Conservation (phyloP, 441 rosid genomes). For the Populus hybrid region DNA sequence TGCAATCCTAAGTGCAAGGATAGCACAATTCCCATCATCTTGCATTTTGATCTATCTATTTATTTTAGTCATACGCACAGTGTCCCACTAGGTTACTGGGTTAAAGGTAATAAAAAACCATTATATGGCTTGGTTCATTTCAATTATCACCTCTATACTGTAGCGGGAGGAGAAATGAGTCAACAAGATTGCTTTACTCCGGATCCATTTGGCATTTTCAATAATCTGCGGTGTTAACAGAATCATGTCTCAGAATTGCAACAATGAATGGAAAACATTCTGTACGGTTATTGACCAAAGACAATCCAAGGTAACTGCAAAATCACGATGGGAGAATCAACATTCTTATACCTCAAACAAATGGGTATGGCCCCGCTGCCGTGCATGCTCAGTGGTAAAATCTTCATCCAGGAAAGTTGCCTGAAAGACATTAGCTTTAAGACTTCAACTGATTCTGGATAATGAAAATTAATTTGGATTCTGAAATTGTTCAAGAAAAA, state of each 20-base stretch:
- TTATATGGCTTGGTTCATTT: constrained; percentile 8
- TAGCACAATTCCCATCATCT: not conserved
- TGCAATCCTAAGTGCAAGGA: not conserved
- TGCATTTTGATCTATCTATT: not conserved
- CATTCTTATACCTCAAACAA: constrained; percentile 51
- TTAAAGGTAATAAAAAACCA: not conserved
- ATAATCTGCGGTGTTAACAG: constrained; percentile 53
- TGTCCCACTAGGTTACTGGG: not conserved
- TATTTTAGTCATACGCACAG: not conserved
- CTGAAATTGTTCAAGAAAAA: not conserved
- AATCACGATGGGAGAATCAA: constrained; percentile 8
- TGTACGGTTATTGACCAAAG: not conserved
- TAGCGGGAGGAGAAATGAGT: constrained; percentile 95
- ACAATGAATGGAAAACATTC: not conserved
- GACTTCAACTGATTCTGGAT: not conserved
- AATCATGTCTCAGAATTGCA: not conserved
- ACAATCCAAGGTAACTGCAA: not conserved
- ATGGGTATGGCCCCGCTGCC: constrained; percentile 69
- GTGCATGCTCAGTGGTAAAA: constrained; percentile 59
- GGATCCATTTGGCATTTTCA: constrained; percentile 82
- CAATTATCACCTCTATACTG: constrained; percentile 57
- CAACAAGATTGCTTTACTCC: constrained; percentile 66
- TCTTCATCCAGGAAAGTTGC: constrained; percentile 80
- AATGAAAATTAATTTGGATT: not conserved
- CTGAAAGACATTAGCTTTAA: constrained; percentile 37